Conservation (phyloP, 1,284 basidiomycete species). For the Pseudozyma tsukubaensis region DNA sequence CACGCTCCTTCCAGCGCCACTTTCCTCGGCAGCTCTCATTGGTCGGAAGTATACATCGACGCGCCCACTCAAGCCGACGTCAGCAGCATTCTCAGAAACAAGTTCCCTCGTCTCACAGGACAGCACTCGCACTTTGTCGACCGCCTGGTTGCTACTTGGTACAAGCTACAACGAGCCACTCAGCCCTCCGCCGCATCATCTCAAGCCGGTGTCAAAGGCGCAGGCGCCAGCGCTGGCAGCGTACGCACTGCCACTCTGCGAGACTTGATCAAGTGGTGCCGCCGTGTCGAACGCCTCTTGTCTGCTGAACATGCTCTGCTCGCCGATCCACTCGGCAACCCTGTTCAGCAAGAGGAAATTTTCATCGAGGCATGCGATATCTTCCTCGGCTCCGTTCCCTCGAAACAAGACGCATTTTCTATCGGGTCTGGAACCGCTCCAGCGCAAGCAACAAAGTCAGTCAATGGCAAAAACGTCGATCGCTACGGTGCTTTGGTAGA, state of each 20-base stretch:
- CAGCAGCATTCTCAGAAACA: constrained; percentile 48
- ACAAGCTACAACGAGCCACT: constrained; percentile 42
- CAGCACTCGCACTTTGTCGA: constrained; percentile 37
- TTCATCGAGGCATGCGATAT: constrained; percentile 90
- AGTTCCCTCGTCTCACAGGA: constrained; percentile 36
- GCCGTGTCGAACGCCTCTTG: constrained; percentile 76
- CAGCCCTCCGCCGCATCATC: constrained; percentile 32
- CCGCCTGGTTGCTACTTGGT: constrained; percentile 59
- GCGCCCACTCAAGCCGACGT: constrained; percentile 55
- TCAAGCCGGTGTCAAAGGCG: constrained; percentile 7
- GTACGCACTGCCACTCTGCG: constrained; percentile 74
- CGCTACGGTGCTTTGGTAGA: constrained; percentile 45
- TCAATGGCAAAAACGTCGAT: constrained; percentile 40
- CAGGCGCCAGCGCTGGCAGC: constrained; percentile 26
- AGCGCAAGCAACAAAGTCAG: constrained; percentile 3
- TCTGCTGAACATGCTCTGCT: constrained; percentile 20
- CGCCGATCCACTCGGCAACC: constrained; percentile 73
- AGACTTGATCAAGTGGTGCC: constrained; percentile 89
- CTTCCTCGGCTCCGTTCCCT: constrained; percentile 79
- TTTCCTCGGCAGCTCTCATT: constrained; percentile 78
- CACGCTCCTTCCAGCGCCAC: constrained; percentile 47
- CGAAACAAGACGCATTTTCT: constrained; percentile 12
- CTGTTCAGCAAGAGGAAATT: constrained; percentile 85
- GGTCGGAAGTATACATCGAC: constrained; percentile 57
- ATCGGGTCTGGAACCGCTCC: not conserved